Conservation (phyloP, 192 early-diverging fungal species). For the Umbelopsis sp. region DNA sequence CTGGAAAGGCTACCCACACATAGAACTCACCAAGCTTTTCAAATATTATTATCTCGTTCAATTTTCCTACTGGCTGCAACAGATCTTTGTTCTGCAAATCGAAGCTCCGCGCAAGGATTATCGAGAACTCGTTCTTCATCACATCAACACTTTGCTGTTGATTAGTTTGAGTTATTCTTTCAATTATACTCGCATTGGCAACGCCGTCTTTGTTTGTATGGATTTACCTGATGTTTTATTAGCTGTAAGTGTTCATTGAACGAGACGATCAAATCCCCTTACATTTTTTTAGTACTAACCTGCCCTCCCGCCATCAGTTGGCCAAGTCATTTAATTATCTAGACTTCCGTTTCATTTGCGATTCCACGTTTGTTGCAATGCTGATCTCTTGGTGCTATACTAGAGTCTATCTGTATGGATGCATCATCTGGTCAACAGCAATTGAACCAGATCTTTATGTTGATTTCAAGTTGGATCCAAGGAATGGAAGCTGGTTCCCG, state of each 20-base stretch:
- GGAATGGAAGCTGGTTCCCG: conserved; percentile 54
- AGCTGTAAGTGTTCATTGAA: conserved; percentile 45
- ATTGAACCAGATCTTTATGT: conserved; percentile 60
- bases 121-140: conserved; percentile 58
- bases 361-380: conserved; percentile 67
- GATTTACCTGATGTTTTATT: conserved; percentile 67
- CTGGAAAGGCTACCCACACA: conserved; percentile 59
- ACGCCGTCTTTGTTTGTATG: conserved; percentile 66
- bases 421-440: conserved; percentile 60
- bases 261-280: background rate
- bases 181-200: conserved; percentile 65
- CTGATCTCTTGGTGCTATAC: conserved; percentile 76
- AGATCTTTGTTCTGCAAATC: conserved; percentile 60
- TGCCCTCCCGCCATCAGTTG: conserved; percentile 38
- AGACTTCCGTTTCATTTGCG: conserved; percentile 55
- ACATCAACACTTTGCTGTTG: conserved; percentile 61
- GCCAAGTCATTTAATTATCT: conserved; percentile 82
- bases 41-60: conserved; percentile 65
- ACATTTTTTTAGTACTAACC: background rate
- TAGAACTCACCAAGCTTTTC: conserved; percentile 44
- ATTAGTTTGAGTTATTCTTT: conserved; percentile 58
- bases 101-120: conserved; percentile 64
- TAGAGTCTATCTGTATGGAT: conserved; percentile 72
- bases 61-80: conserved; percentile 64
- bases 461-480: conserved; percentile 46